These are phyloP conservation scores for Nicotiana tomentosiformis DNA, from an alignment of 257 asterid genomes.

Conservation along the genomic window DNA sequence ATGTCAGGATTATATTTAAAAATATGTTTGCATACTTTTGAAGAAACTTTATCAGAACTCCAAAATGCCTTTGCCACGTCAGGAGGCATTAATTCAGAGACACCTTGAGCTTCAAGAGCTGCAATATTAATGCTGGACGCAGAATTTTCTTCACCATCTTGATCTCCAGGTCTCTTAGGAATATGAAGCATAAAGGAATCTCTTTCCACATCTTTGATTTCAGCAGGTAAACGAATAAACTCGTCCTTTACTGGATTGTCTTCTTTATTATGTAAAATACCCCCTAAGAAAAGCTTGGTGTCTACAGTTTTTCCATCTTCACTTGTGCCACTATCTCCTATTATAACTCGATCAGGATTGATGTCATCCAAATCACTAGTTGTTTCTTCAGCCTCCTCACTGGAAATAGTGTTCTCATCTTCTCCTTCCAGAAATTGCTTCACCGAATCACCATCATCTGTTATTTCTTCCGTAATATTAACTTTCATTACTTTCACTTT, in stretches of 20 bases:
- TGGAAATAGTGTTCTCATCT: slow-evolving; percentile 26
- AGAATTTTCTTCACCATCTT: slow-evolving; percentile 39
- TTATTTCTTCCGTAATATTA: slow-evolving; percentile 48
- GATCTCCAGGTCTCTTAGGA: slow-evolving; percentile 51
- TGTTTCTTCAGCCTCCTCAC: slow-evolving; percentile 50
- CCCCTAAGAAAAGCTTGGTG: slow-evolving; percentile 79
- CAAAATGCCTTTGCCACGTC: slow-evolving; percentile 85
- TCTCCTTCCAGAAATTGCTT: slow-evolving; percentile 68
- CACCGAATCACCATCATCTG: slow-evolving; percentile 47
- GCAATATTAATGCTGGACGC: slow-evolving; percentile 49
- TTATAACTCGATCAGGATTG: slow-evolving; percentile 44
- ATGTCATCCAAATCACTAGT: slow-evolving; percentile 33
- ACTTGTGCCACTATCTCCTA: slow-evolving; percentile 34
- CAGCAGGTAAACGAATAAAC: slow-evolving; percentile 72
- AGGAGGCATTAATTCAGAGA: slow-evolving; percentile 92
- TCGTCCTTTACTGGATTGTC: slow-evolving; percentile 66
- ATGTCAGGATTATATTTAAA: background rate
- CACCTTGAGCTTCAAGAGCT: slow-evolving; percentile 57
- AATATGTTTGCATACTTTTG: slow-evolving; percentile 50
- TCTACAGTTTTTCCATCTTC: slow-evolving; percentile 60
- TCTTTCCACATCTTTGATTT: slow-evolving; percentile 57
- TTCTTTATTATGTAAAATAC: slow-evolving; percentile 77
- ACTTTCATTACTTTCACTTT: slow-evolving; percentile 71
- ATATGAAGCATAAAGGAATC: slow-evolving; percentile 85
- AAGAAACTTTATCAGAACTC: slow-evolving; percentile 64